Evolutionary conservation across 352 stramenopile species (phyloP).

Genomic region (Halophytophthora batemanensis): DNA sequence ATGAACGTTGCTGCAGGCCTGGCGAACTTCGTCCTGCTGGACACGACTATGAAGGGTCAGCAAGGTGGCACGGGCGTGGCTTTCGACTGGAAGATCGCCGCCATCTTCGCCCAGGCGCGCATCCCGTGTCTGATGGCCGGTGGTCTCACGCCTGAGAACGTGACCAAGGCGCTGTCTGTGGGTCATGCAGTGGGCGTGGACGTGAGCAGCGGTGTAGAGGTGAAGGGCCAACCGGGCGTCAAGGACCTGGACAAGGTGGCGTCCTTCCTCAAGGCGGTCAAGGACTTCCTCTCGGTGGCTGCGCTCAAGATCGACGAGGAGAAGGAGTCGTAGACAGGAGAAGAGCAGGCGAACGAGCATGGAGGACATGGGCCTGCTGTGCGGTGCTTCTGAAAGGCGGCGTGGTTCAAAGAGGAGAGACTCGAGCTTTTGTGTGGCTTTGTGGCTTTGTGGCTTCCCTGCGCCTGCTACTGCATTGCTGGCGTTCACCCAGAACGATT

Average conservation of each 20-base stretch:
- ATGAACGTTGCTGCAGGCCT: too few relatives aligned
- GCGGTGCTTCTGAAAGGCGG: too few relatives aligned
- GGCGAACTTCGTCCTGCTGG: conserved; percentile 92
- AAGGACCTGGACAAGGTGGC: conserved; percentile 64
- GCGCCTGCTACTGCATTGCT: too few relatives aligned
- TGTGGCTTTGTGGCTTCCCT: too few relatives aligned
- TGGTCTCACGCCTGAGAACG: conserved; percentile 93
- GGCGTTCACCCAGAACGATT: too few relatives aligned
- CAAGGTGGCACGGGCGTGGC: conserved; percentile 90
- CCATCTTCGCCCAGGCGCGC: conserved; percentile 84
- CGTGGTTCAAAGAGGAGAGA: too few relatives aligned
- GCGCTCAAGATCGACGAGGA: conserved; percentile 68
- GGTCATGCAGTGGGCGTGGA: conserved; percentile 92
- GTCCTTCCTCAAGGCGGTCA: conserved; percentile 60
- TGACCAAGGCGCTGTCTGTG: conserved; percentile 83
- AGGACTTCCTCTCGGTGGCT: conserved; percentile 56
- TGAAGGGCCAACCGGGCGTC: conserved; percentile 58
- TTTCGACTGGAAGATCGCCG: conserved; percentile 96
- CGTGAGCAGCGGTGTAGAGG: conserved; percentile 95
- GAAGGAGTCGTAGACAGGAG: conserved; percentile 24
- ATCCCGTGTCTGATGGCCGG: conserved; percentile 96
- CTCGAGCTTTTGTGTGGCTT: too few relatives aligned
- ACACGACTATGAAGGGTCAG: conserved; percentile 95
- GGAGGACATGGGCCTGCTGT: too few relatives aligned
- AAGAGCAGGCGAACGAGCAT: too few relatives aligned